Percentiles rank a stretch among this genome's conserved stretches.
phyloP scores from a whole-genome alignment of 352 stramenopile genomes.

The Globisporangium uncinulatum region DNA sequence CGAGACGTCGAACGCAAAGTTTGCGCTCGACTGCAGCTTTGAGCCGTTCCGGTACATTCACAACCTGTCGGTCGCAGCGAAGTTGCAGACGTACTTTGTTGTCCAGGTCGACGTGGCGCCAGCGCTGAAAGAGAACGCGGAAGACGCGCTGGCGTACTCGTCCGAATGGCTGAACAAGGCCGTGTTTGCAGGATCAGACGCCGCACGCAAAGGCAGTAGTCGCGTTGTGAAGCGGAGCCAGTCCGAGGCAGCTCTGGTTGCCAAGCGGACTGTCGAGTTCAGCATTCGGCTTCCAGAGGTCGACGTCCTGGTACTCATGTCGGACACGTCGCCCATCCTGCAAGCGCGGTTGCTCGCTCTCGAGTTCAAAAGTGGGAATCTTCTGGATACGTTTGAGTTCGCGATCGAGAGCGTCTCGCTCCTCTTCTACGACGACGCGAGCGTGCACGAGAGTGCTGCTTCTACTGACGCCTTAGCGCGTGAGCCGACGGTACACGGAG shows the following conservation, averaged over 20 bases:
- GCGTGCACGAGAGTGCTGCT: not conserved
- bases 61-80: conserved; percentile 54
- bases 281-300: conserved; percentile 54
- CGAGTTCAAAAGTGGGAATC: conserved; percentile 42
- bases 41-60: conserved; percentile 70
- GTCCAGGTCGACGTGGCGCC: conserved; percentile 39
- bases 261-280: conserved; percentile 29
- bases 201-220: not conserved
- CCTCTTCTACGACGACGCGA: conserved; percentile 47
- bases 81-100: conserved; percentile 63
- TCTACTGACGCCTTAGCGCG: too few species aligned
- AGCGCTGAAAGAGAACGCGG: conserved; percentile 44
- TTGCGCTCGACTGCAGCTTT: conserved; percentile 50
- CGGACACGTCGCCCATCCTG: conserved; percentile 56
- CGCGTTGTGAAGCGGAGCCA: not conserved
- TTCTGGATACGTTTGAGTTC: conserved; percentile 51
- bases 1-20: conserved; percentile 45
- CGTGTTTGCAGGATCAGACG: conserved; percentile 25
- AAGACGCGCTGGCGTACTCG: conserved; percentile 42
- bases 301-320: conserved; percentile 57
- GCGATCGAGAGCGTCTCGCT: conserved; percentile 50
- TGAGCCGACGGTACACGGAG: not conserved
- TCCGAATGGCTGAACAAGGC: conserved; percentile 51
- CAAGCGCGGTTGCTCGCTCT: conserved; percentile 48
- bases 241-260: not conserved